A percentile compares a stretch with the other conserved stretches of the same genome.
These are phyloP conservation scores for Lachancea meyersii DNA, from an alignment of 805 yeast species.

Conservation along the genomic window DNA sequence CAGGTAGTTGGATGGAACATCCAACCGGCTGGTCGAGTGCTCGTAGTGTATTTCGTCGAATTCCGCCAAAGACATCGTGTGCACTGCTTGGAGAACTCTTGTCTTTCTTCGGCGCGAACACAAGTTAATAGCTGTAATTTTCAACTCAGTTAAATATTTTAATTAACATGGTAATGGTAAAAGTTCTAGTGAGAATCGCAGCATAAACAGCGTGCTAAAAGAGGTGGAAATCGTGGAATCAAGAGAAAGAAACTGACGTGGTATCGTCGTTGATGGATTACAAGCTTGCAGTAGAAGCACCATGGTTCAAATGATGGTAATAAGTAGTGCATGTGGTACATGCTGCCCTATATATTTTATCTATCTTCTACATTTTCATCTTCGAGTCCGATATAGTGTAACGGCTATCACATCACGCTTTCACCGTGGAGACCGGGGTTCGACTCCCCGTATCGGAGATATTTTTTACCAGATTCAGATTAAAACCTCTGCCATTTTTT, in stretches of 20 bases:
- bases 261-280: too few relatives aligned
- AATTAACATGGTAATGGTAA: too few relatives aligned
- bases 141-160: neutral
- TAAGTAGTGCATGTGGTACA: neutral
- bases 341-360: neutral
- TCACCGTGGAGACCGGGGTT: conserved; percentile 32
- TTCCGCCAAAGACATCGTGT: conserved; percentile 39
- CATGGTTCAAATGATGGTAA: too few relatives aligned
- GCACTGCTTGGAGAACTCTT: too few relatives aligned
- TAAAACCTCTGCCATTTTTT: neutral
- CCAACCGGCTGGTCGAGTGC: conserved; percentile 62
- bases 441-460: conserved; percentile 31
- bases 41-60: conserved; percentile 50
- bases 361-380: neutral
- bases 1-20: conserved; percentile 64
- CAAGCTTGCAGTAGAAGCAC: too few relatives aligned
- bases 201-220: too few relatives aligned
- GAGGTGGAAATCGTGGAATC: too few relatives aligned
- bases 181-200: too few relatives aligned
- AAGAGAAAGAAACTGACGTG: too few relatives aligned
- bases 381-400: conserved; percentile 27
- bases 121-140: too few relatives aligned
- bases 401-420: conserved; percentile 32
- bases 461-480: neutral
- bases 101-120: too few relatives aligned